Evolutionary conservation across 2,329 filamentous ascomycete genomes (phyloP).

Genomic region (Acrocalymma vagum): DNA sequence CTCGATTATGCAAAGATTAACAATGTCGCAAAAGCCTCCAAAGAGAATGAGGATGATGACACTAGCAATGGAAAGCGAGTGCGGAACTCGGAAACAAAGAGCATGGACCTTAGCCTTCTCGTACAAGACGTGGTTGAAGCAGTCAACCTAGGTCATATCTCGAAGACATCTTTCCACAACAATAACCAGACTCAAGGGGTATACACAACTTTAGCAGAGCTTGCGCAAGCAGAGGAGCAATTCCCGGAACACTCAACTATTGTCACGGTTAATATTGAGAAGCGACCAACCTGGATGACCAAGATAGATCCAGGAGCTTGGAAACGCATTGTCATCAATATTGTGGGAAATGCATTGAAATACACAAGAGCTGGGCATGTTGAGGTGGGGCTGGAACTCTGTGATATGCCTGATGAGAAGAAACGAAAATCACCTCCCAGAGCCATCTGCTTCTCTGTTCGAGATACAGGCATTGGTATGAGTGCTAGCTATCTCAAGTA

Average conservation of each 20-base stretch:
- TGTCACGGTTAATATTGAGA: conserved; percentile 12
- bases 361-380: conserved; percentile 26
- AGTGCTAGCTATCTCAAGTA: conserved; percentile 26
- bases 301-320: conserved; percentile 17
- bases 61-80: conserved; percentile 58
- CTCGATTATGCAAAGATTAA: conserved; percentile 41
- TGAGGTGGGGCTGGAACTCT: background rate
- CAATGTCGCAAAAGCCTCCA: conserved; percentile 48
- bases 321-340: conserved; percentile 28
- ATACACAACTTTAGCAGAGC: too few relatives aligned
- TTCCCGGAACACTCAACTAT: background rate
- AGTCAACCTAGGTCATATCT: conserved; percentile 17
- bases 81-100: conserved; percentile 45
- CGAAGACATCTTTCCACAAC: too few relatives aligned
- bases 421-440: too few relatives aligned
- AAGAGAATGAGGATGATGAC: conserved; percentile 54
- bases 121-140: conserved; percentile 35
- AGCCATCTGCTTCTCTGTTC: conserved; percentile 42
- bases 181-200: too few relatives aligned
- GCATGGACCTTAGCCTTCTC: conserved; percentile 24
- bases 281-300: conserved; percentile 9
- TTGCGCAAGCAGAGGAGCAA: too few relatives aligned
- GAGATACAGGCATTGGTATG: conserved; percentile 34
- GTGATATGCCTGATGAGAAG: too few relatives aligned
- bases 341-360: conserved; percentile 33